Conservation (phyloP, 176 grass and related monocot species). For the Areca catechu region DNA sequence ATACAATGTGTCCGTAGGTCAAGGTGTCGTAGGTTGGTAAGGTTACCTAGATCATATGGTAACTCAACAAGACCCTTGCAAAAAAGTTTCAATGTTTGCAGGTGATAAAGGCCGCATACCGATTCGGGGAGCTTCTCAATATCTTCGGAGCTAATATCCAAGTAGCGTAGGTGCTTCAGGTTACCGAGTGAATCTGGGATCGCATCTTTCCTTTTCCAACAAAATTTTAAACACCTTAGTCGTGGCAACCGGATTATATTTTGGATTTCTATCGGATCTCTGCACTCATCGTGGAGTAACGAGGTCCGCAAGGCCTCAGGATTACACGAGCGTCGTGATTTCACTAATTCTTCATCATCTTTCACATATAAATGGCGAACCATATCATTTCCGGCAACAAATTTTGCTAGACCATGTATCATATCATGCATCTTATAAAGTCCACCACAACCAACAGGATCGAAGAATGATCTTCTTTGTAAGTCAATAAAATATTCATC, state of each 20-base stretch:
- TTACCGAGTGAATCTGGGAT: neutral
- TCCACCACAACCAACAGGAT: neutral
- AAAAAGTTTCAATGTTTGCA: neutral
- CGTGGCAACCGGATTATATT: too few species aligned
- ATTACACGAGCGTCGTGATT: neutral
- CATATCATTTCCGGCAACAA: constrained; percentile 4
- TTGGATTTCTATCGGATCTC: neutral
- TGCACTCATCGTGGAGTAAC: too few species aligned
- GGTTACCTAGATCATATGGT: too few species aligned
- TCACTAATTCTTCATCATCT: too few species aligned
- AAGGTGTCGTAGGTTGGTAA: too few species aligned
- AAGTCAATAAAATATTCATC: neutral
- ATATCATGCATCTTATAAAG: constrained; percentile 31
- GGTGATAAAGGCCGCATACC: neutral
- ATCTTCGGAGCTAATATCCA: too few species aligned
- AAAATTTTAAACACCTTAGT: neutral
- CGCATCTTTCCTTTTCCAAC: too few species aligned
- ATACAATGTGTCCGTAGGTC: neutral
- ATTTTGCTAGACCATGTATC: constrained; percentile 32
- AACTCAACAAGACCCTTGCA: too few species aligned
- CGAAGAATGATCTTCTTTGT: too few species aligned
- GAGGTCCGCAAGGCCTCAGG: neutral
- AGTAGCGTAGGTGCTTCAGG: too few species aligned
- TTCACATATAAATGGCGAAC: neutral
- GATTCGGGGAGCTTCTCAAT: too few species aligned